Percentiles rank a stretch among this genome's conserved stretches.
phyloP scores from a whole-genome alignment of 768 basidiomycete genomes.

The Coprinopsis sp. region DNA sequence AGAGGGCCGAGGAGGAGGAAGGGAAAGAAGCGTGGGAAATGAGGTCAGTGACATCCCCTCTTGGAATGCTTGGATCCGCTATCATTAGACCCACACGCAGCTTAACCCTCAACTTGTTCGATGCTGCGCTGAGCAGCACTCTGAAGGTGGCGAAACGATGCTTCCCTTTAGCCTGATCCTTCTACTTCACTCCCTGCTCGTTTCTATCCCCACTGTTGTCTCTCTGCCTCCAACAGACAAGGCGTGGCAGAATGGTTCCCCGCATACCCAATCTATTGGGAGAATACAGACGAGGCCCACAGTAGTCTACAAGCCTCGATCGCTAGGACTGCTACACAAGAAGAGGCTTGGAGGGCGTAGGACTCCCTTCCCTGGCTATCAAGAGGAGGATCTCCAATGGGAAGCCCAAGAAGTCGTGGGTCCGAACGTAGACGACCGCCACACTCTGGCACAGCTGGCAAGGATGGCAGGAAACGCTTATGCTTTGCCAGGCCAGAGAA shows the following conservation, averaged over 20 bases:
- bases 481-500: conserved; percentile 57
- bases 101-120: too few species aligned
- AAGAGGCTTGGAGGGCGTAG: conserved; percentile 49
- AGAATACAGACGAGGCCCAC: conserved; percentile 38
- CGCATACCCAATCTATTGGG: not conserved
- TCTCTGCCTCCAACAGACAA: not conserved
- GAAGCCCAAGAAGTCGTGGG: conserved; percentile 57
- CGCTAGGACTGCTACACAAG: conserved; percentile 43
- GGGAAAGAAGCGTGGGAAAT: too few species aligned
- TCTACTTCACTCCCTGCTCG: not conserved
- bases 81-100: too few species aligned
- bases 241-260: not conserved
- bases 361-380: conserved; percentile 36
- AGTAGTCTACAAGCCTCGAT: conserved; percentile 57
- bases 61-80: too few species aligned
- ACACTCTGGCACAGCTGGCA: conserved; percentile 79
- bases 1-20: too few species aligned
- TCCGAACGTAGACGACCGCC: conserved; percentile 75
- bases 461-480: conserved; percentile 91
- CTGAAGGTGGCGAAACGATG: too few species aligned
- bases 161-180: not conserved
- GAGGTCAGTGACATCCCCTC: too few species aligned
- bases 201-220: too few species aligned
- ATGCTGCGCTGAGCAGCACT: too few species aligned
- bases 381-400: conserved; percentile 54